These are phyloP conservation scores for Suillus fuscotomentosus DNA, from an alignment of 768 basidiomycete genomes.

Conservation along the genomic window DNA sequence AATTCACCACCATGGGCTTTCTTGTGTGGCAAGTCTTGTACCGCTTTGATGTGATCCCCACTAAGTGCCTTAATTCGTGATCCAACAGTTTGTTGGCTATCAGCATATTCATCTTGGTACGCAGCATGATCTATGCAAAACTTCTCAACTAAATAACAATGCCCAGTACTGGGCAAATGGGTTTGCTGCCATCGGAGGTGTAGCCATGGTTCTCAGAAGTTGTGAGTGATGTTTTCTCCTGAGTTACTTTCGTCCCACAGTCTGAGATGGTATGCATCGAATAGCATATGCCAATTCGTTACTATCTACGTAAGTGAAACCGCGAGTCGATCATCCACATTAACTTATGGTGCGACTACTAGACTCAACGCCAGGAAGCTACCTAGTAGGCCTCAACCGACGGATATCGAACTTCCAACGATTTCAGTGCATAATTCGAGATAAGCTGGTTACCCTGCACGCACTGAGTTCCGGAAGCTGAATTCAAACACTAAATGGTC, in stretches of 20 bases:
- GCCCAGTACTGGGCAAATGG: background rate
- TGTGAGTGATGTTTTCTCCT: background rate
- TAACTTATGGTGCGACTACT: too few species aligned
- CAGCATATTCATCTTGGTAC: background rate
- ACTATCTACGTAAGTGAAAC: background rate
- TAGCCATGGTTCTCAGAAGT: background rate
- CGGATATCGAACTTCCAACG: background rate
- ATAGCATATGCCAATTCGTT: constrained; percentile 4
- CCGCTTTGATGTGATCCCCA: background rate
- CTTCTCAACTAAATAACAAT: background rate
- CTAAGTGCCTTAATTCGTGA: background rate
- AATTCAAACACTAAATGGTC: too few species aligned
- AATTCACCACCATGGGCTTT: background rate
- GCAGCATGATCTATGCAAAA: background rate
- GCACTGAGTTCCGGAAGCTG: background rate
- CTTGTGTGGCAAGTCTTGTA: background rate
- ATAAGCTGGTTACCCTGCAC: background rate
- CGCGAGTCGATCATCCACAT: too few species aligned
- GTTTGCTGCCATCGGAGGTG: background rate
- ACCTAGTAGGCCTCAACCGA: background rate
- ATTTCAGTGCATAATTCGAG: background rate
- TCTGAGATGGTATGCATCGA: background rate
- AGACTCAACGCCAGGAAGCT: background rate
- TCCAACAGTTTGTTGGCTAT: background rate
- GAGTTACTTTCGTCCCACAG: background rate